Conservation (phyloP, 1,284 basidiomycete genomes). For the Papiliotrema flavescens region DNA sequence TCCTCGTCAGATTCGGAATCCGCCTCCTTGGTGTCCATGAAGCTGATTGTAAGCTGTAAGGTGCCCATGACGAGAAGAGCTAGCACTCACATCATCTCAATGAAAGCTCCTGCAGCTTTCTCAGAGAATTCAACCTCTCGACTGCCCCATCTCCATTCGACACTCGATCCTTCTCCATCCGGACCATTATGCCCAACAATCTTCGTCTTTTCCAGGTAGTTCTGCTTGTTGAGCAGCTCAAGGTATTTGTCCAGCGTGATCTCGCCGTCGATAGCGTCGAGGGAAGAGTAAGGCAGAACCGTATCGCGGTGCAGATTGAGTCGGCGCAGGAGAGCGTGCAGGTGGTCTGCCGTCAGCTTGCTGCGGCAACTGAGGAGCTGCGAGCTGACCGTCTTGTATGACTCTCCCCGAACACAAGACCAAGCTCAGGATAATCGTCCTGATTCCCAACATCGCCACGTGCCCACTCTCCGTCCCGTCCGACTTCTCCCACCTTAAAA, state of each 20-base stretch:
- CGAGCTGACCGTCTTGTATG: slow-evolving; percentile 36
- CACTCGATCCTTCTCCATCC: slow-evolving; percentile 7
- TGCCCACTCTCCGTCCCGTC: slow-evolving; percentile 35
- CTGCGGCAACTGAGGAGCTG: background rate
- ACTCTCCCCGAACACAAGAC: slow-evolving; percentile 35
- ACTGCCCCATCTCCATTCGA: slow-evolving; percentile 46
- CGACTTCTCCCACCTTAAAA: slow-evolving; percentile 42
- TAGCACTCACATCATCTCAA: slow-evolving; percentile 36
- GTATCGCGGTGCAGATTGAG: slow-evolving; percentile 40
- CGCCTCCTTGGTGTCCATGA: slow-evolving; percentile 4
- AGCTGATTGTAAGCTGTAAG: slow-evolving; percentile 7
- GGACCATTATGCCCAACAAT: slow-evolving; percentile 5
- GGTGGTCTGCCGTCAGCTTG: slow-evolving; percentile 17
- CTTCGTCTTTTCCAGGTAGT: slow-evolving; percentile 44
- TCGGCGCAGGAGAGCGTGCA: slow-evolving; percentile 32
- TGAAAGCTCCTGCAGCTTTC: slow-evolving; percentile 39
- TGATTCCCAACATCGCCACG: slow-evolving; percentile 40
- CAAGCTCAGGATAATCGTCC: slow-evolving; percentile 44
- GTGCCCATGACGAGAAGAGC: background rate
- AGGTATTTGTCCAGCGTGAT: slow-evolving; percentile 44
- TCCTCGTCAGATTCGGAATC: slow-evolving; percentile 6
- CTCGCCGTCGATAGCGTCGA: slow-evolving; percentile 19
- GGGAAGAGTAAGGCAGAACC: slow-evolving; percentile 32
- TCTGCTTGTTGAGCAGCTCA: slow-evolving; percentile 36
- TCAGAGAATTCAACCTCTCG: slow-evolving; percentile 46